These are phyloP conservation scores for Parasitella parasitica DNA, from an alignment of 371 early-diverging fungal genomes.

Conservation along the genomic window DNA sequence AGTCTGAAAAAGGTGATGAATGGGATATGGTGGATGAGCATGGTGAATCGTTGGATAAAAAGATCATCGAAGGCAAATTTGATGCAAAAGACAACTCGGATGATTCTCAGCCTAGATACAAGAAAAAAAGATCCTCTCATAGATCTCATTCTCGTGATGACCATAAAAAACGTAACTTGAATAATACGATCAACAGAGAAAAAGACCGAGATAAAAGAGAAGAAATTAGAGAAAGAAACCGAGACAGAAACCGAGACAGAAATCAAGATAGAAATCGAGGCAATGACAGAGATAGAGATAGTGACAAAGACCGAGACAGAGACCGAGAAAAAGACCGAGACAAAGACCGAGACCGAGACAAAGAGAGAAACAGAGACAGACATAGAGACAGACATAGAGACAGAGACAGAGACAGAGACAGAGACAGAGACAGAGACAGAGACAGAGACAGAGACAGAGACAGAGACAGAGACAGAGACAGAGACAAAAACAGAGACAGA, in stretches of 20 bases:
- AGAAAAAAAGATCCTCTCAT: background rate
- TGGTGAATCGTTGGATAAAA: conserved; percentile 7
- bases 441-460: background rate
- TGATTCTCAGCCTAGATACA: background rate
- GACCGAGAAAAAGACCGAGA: background rate
- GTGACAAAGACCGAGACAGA: background rate
- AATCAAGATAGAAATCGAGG: background rate
- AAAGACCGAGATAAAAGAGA: background rate
- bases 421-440: background rate
- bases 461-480: background rate
- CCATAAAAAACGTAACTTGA: background rate
- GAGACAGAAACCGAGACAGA: background rate
- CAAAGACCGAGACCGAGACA: background rate
- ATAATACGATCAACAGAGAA: background rate
- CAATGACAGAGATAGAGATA: background rate
- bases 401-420: background rate
- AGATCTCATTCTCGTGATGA: conserved; percentile 3
- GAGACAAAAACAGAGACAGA: background rate
- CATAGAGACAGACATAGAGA: background rate
- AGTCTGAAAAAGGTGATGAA: conserved; percentile 16
- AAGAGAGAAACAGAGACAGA: background rate
- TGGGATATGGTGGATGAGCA: conserved; percentile 31
- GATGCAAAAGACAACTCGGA: background rate
- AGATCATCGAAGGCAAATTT: background rate
- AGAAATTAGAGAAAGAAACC: background rate